Percentiles rank a stretch among this genome's conserved stretches.
Evolutionary conservation across 257 asterid genomes (phyloP).

Genomic region (Buddleja alternifolia): DNA sequence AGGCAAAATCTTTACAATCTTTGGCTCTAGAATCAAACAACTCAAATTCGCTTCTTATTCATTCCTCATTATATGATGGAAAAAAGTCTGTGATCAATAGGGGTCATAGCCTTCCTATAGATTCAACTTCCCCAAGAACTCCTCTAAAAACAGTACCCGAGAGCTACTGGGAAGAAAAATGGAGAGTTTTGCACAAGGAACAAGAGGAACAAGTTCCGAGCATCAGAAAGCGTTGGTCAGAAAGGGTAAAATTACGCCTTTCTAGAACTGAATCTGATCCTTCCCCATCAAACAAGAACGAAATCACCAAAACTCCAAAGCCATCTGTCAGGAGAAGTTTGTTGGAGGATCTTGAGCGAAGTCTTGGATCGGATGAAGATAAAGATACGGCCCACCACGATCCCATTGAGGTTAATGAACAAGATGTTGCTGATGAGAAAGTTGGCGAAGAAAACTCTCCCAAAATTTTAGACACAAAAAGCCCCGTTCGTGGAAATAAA

Average conservation of each 20-base stretch:
- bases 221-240: constrained; percentile 65
- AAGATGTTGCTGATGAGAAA: constrained; percentile 34
- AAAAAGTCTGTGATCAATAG: constrained; percentile 49
- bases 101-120: constrained; percentile 65
- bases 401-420: constrained; percentile 34
- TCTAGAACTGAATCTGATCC: constrained; percentile 75
- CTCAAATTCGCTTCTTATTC: constrained; percentile 47
- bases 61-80: constrained; percentile 43
- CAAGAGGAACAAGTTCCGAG: constrained; percentile 52
- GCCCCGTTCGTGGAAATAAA: constrained; percentile 43
- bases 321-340: constrained; percentile 70
- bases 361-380: constrained; percentile 63
- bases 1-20: constrained; percentile 76
- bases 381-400: constrained; percentile 34
- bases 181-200: constrained; percentile 83
- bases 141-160: constrained; percentile 57
- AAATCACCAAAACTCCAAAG: constrained; percentile 41
- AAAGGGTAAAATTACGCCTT: constrained; percentile 56
- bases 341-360: constrained; percentile 68
- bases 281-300: constrained; percentile 46
- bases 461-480: constrained; percentile 47
- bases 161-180: constrained; percentile 94
- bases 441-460: constrained; percentile 50
- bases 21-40: constrained; percentile 63
- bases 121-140: constrained; percentile 61